phyloP scores from a whole-genome alignment of 2,329 filamentous ascomycete genomes.

The Pestalotiopsis sp. region DNA sequence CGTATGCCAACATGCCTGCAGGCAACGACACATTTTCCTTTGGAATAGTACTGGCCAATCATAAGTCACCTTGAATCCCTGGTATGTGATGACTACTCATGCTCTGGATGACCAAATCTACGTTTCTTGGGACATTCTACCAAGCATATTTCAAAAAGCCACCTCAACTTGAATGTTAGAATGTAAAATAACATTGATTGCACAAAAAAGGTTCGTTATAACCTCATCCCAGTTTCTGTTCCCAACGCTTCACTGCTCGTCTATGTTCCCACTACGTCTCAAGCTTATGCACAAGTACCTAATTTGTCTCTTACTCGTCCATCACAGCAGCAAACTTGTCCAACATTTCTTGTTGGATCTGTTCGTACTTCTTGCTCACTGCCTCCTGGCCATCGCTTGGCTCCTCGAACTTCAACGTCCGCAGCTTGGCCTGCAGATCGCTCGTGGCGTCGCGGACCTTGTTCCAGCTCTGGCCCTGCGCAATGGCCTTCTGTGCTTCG shows the following conservation, averaged over 20 bases:
- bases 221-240: not conserved
- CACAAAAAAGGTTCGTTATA: not conserved
- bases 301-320: constrained; percentile 71
- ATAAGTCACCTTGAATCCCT: too few species aligned
- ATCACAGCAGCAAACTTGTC: constrained; percentile 97
- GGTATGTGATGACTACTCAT: too few species aligned
- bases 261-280: not conserved
- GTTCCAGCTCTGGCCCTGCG: constrained; percentile 86
- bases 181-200: not conserved
- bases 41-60: too few species aligned
- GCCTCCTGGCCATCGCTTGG: constrained; percentile 80
- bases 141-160: too few species aligned
- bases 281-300: not conserved
- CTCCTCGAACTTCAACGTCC: constrained; percentile 96
- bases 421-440: constrained; percentile 81
- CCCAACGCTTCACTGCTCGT: not conserved
- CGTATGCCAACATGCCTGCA: too few species aligned
- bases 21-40: too few species aligned
- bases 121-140: too few species aligned
- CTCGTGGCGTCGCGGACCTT: constrained; percentile 90
- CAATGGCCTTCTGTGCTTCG: constrained; percentile 92
- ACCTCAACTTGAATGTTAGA: not conserved
- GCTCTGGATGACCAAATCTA: too few species aligned
- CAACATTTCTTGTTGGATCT: constrained; percentile 84
- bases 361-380: constrained; percentile 92